Conservation (phyloP, 257 asterid species). For the Buddleja alternifolia region DNA sequence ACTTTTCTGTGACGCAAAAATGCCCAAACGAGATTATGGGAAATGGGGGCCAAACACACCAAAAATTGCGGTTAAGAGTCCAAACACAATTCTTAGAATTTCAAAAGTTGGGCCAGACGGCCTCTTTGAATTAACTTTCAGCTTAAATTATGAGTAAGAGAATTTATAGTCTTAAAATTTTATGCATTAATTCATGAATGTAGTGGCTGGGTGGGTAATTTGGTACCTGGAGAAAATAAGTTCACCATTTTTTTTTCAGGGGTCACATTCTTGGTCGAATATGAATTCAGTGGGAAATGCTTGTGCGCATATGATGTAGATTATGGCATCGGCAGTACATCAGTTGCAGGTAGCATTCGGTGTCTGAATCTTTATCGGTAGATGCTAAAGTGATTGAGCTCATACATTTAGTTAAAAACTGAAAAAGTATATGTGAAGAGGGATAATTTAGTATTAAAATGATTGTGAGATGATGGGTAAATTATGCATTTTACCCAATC, state of each 20-base stretch:
- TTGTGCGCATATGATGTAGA: conserved; percentile 37
- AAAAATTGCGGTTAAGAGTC: too few species aligned
- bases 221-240: not conserved
- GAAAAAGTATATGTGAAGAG: not conserved
- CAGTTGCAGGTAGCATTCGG: conserved; percentile 60
- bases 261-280: conserved; percentile 10
- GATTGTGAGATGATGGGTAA: conserved; percentile 15
- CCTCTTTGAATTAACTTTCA: too few species aligned
- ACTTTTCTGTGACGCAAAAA: too few species aligned
- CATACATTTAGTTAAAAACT: not conserved
- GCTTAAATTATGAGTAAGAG: not conserved
- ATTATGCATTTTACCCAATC: not conserved
- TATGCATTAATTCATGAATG: conserved; percentile 3
- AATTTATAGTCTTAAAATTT: conserved; percentile 11
- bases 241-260: conserved; percentile 16
- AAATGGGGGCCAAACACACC: too few species aligned
- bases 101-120: too few species aligned
- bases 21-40: too few species aligned
- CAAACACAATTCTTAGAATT: too few species aligned
- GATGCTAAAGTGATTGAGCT: conserved; percentile 18
- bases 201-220: not conserved
- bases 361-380: conserved; percentile 16
- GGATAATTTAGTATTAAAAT: conserved; percentile 9
- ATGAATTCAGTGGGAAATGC: conserved; percentile 39
- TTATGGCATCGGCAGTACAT: conserved; percentile 60